These are phyloP conservation scores for Fusarium drepaniforme DNA, from an alignment of 2,329 filamentous ascomycete species.

Conservation along the genomic window DNA sequence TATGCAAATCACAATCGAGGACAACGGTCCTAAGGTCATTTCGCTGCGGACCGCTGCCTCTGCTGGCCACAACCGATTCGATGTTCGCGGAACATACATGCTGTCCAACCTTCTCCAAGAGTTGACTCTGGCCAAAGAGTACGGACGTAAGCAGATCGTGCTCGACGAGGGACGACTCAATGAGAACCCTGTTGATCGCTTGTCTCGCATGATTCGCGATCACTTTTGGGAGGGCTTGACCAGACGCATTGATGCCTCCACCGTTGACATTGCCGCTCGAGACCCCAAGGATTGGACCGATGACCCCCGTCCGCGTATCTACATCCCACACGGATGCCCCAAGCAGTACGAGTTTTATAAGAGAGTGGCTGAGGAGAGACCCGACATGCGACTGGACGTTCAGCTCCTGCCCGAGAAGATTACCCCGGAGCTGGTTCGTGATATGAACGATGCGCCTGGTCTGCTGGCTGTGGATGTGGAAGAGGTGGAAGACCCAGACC, in stretches of 20 bases:
- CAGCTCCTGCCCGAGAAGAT: constrained; percentile 81
- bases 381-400: constrained; percentile 90
- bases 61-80: constrained; percentile 87
- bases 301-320: constrained; percentile 91
- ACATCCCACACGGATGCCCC: constrained; percentile 85
- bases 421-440: constrained; percentile 83
- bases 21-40: constrained; percentile 91
- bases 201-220: constrained; percentile 87
- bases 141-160: constrained; percentile 88
- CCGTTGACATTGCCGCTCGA: constrained; percentile 85
- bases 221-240: constrained; percentile 96
- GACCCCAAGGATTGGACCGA: constrained; percentile 97
- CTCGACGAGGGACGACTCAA: constrained; percentile 92
- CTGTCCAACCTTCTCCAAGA: constrained; percentile 97
- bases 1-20: constrained; percentile 98
- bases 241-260: constrained; percentile 88
- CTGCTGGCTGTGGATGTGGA: constrained; percentile 92
- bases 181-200: constrained; percentile 92
- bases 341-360: constrained; percentile 93
- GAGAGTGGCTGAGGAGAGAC: constrained; percentile 80
- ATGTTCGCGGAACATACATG: constrained; percentile 97
- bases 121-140: constrained; percentile 90
- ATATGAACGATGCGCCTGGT: constrained; percentile 89
- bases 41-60: constrained; percentile 88
- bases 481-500: constrained; percentile 71